These are phyloP conservation scores for Calocybe gambosa DNA, from an alignment of 1,284 basidiomycete genomes.

Conservation along the genomic window DNA sequence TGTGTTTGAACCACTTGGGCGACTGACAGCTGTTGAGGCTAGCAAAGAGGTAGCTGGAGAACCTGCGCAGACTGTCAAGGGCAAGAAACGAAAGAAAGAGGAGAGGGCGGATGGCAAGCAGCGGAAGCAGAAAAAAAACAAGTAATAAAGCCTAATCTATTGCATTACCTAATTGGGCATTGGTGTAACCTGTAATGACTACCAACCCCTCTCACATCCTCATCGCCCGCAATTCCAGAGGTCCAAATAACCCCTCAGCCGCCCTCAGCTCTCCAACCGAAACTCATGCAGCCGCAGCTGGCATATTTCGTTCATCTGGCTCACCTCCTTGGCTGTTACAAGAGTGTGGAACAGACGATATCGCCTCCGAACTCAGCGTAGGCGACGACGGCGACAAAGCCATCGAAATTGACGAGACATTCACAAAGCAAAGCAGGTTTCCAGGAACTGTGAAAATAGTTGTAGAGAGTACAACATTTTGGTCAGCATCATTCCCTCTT, in stretches of 20 bases:
- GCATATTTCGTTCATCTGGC: slow-evolving; percentile 71
- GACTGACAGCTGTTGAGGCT: slow-evolving; percentile 18
- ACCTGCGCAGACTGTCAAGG: slow-evolving; percentile 24
- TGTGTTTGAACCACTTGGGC: slow-evolving; percentile 33
- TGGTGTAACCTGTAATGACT: slow-evolving; percentile 33
- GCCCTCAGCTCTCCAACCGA: slow-evolving; percentile 77
- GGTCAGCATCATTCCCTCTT: slow-evolving; percentile 33
- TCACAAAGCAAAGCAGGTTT: slow-evolving; percentile 55
- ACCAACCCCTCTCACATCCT: slow-evolving; percentile 80
- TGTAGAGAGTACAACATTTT: slow-evolving; percentile 80
- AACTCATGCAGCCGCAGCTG: slow-evolving; percentile 77
- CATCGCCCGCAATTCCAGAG: slow-evolving; percentile 75
- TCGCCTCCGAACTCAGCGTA: slow-evolving; percentile 58
- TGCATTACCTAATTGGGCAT: background rate
- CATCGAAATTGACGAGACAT: slow-evolving; percentile 72
- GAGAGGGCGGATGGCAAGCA: slow-evolving; percentile 21
- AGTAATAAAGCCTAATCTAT: too few species aligned
- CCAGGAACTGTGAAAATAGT: slow-evolving; percentile 80
- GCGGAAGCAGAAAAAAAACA: slow-evolving; percentile 18
- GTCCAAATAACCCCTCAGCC: slow-evolving; percentile 65
- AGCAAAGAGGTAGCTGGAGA: slow-evolving; percentile 23
- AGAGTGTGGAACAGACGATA: slow-evolving; percentile 64
- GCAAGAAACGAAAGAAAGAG: slow-evolving; percentile 27
- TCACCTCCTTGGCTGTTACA: slow-evolving; percentile 72
- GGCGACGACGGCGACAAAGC: slow-evolving; percentile 59